Evolutionary conservation across 257 asterid genomes (phyloP).

Genomic region (Solanum pennellii): DNA sequence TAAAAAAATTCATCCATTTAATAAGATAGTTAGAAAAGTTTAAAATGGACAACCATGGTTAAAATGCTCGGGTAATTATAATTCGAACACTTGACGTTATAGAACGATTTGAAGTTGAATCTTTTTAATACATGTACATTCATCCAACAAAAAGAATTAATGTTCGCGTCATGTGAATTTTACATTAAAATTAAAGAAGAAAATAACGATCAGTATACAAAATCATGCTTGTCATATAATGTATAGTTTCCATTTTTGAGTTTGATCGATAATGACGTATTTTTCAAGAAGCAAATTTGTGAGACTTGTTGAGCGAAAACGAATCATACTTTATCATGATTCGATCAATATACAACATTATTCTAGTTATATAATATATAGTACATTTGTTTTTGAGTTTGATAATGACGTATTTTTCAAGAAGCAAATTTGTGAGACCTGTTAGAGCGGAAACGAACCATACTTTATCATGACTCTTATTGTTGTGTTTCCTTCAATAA

Average conservation of each 20-base stretch:
- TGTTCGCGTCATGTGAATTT: background rate
- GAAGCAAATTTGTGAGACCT: no score
- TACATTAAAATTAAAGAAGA: background rate
- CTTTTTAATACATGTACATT: background rate
- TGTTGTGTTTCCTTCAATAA: background rate
- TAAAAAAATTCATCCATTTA: background rate
- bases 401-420: no score
- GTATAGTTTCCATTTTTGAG: accelerated
- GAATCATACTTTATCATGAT: background rate
- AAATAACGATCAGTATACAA: background rate
- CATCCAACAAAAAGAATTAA: background rate
- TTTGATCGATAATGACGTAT: background rate
- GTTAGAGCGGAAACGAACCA: background rate
- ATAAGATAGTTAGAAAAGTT: background rate
- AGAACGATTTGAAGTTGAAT: background rate
- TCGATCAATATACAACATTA: background rate
- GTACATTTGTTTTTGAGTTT: no score
- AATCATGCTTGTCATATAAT: no score
- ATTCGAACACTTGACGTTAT: background rate
- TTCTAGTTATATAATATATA: no score
- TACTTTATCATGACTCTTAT: background rate
- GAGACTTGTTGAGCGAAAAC: background rate
- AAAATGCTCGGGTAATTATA: background rate
- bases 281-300: background rate
- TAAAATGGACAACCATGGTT: background rate